Percentiles rank a stretch among this genome's conserved stretches.
phyloP scores from a whole-genome alignment of 2,329 filamentous ascomycete genomes.

The Epichloe uncinata region DNA sequence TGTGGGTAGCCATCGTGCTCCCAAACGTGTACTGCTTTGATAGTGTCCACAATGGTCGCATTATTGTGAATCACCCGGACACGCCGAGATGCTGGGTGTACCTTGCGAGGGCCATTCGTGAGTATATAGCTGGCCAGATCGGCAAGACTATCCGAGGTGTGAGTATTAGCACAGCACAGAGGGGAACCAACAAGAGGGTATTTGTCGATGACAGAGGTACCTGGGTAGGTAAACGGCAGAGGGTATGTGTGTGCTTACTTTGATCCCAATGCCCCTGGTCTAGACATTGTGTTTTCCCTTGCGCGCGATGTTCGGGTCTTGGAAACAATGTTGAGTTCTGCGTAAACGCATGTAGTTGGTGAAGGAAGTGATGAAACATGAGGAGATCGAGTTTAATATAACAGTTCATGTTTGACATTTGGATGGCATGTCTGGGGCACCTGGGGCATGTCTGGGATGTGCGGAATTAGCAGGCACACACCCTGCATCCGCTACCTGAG shows the following conservation, averaged over 20 bases:
- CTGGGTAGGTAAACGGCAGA: background rate
- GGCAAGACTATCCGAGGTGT: conserved; percentile 11
- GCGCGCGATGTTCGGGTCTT: background rate
- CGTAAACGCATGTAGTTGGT: background rate
- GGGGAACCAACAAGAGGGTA: background rate
- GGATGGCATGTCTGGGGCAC: conserved; percentile 1
- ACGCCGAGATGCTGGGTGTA: conserved; percentile 15
- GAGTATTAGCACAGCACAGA: background rate
- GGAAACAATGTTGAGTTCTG: background rate
- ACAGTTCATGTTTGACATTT: background rate
- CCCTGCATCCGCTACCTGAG: background rate
- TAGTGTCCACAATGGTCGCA: conserved; percentile 24
- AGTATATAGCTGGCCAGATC: conserved; percentile 16
- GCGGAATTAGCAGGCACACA: conserved; percentile 3
- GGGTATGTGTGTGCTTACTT: conserved; percentile 5
- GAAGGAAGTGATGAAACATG: background rate
- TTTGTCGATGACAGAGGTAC: background rate
- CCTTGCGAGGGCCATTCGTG: conserved; percentile 15
- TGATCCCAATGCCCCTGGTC: conserved; percentile 7
- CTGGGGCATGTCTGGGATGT: background rate
- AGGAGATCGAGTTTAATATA: background rate
- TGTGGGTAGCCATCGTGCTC: conserved; percentile 36
- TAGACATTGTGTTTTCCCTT: conserved; percentile 1
- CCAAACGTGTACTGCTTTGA: conserved; percentile 25
- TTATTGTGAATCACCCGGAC: conserved; percentile 22